Conservation (phyloP, 2,329 filamentous ascomycete genomes). For the Rhynchosporium secalis region DNA sequence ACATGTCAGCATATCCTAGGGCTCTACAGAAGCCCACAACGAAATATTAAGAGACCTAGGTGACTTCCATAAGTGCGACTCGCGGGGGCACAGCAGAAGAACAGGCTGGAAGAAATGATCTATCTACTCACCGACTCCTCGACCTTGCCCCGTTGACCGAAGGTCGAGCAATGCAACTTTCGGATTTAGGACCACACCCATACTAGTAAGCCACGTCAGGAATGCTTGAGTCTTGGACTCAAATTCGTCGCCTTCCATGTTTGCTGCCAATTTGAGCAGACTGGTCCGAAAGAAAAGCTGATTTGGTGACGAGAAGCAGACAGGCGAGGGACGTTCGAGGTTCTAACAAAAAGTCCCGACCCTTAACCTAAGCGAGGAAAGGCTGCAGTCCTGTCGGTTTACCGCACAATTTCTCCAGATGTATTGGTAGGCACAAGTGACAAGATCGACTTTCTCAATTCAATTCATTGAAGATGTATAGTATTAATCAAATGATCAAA, state of each 20-base stretch:
- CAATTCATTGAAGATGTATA: no score
- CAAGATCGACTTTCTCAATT: no score
- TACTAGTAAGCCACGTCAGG: conserved; percentile 55
- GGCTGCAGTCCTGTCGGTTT: neutral
- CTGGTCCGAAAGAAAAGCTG: neutral
- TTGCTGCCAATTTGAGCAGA: conserved; percentile 5
- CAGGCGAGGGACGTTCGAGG: neutral
- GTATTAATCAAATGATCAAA: no score
- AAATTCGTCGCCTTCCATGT: conserved; percentile 42
- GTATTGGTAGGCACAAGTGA: no score
- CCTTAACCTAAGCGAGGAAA: neutral
- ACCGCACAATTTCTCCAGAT: neutral
- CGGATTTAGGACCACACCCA: conserved; percentile 54
- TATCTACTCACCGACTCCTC: conserved; percentile 60
- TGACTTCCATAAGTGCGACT: neutral
- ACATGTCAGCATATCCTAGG: conserved; percentile 18
- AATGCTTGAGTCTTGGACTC: conserved; percentile 52
- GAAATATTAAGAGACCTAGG: neutral
- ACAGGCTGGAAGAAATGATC: neutral
- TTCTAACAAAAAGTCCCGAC: neutral
- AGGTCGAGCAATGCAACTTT: conserved; percentile 61
- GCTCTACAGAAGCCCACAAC: neutral
- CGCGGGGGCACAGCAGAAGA: neutral
- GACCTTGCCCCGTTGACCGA: conserved; percentile 54
- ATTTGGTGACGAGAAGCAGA: neutral